Evolutionary conservation across 129 eudicot species (phyloP), one percentile per base, ranked within the genome.

Genomic region (Saussurea involucrata): DNA sequence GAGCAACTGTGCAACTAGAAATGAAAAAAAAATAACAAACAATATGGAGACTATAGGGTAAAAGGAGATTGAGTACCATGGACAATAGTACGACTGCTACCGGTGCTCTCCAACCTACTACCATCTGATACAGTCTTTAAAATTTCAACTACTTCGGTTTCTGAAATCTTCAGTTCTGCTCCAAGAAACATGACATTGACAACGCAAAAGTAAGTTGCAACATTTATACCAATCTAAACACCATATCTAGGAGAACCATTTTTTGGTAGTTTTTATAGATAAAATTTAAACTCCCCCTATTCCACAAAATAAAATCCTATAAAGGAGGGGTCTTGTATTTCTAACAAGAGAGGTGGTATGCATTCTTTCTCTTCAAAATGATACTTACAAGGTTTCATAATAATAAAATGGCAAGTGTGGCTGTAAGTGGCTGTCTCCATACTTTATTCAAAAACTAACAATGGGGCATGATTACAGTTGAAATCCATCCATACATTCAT

Each of bases 111-210:
- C 33, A 53, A 31, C 75, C 81, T 81, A 63, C 72, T 78, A 76
- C 87, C 81, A 78, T 76, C 82, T 33, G 92, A 87, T 80, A 88
- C 92, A 69, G 78, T 76, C 60, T 81, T 89, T 24, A 89, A 68
- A 70, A 91, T 93, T 53, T 83, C 93, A 66, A 57, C 74, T 81
- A 96, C 97, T 69, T 94, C 96, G 13, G 64, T 83, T 79, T 87
- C 97, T 27, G 97, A 44, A 65, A 91, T 77, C 67, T 81, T 82
- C 75, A 94, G 70, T 68, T 83, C 98, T 94, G 87, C 12, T 17
- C 32, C 37, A 80, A 63, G 1, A 31, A 17, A 79, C 53, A 34
- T 25, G 25, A 42, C 37, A n/a, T n/a, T n/a, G n/a, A n/a, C n/a
- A n/a, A n/a, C n/a, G n/a, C n/a, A n/a, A 6, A 42, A 36, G 3